Evolutionary conservation across 495 filamentous ascomycete species (phyloP), one percentile per base, ranked within the genome.

Genomic region (Penicillium argentinense): DNA sequence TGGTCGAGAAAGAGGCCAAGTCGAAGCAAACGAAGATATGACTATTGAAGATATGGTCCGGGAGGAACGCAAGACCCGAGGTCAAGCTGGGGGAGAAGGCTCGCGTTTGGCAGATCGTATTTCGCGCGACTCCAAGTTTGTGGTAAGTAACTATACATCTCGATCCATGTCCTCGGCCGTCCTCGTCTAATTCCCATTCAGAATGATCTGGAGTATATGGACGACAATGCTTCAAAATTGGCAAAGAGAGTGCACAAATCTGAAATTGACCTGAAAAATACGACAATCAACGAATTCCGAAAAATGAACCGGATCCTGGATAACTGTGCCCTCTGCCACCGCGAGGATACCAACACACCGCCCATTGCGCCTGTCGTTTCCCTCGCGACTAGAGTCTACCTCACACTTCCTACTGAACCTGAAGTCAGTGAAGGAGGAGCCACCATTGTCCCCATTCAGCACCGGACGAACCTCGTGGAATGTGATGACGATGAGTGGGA

Each of bases 401-500:
- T 98, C 14, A 96, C 91, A 2, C 76, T 98, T 4, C 89, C 95
- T 7, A 91, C 93, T 0, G 80, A 90, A 54, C 93, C 93, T 1
- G 95, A 98, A 54, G 74, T 98, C 45, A 88, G 77, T 40, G 79
- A 85, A 26, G 87, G 89, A 22, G 85, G 90, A 25, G 88, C 91
- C 9, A 80, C 89, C 25, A 95, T 97, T 54, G 85, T 92, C 8
- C 93, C 93, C 17, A 87, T 95, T 38, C 84, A 88, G 63, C 93
- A 98, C 63, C 85, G 85, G 32, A 81, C 78, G 23, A 98, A 97
- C 62, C 81, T 97, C 9, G 75, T 98, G 17, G 93, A 97, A 67
- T 97, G 95, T 61, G 95, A 97, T 61, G 95, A 97, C 60, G 95
- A 97, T 58, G 93, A 98, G 64, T 98, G 95, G 93, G 93, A 98